Base-by-base conservation (phyloP, 2,329 filamentous ascomycete genomes). In the Cadophora malorum region DNA sequence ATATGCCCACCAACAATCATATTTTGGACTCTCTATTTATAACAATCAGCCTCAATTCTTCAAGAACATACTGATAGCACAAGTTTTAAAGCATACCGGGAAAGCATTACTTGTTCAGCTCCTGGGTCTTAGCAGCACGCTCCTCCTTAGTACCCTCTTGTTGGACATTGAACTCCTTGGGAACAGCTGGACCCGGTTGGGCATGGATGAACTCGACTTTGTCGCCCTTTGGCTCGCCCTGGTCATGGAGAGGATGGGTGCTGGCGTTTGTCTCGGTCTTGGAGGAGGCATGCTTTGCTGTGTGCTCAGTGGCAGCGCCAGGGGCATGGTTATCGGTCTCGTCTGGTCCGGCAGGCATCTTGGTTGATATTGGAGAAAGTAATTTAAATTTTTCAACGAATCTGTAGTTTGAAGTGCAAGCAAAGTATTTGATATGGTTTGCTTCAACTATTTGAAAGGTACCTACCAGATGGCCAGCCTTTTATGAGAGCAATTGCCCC, bases 101-200 rank as follows among this genome's bases (percentile, higher is more conserved):
- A 63, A 69, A 64, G 63, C 38, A 70, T 73, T 77, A 81, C 74
- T 90, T 88, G 82, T 92, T 92, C 78, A 93, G 74, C 75, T 86
- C 87, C 77, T 88, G 81, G 69, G 88, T 88, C 78, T 87, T 89
- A 14, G 85, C 88, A 75, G 84, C 81, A 64, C 90, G 85, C 75
- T 93, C 90, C 77, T 91, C 90, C 79, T 90, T 91, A 67, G 85
- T 87, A 19, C 87, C 88, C 80, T 90, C 86, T 77, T 85, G 77
- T 62, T 84, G 77, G 41, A 79, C 79, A 19, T 83, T 83, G 80
- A 88, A 83, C 69, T 84, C 81, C 70, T 86, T 79, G 21, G 85
- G 81, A 31, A 88, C 74, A 33, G 81, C 87, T 19, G 88, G 88
- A 41, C 88, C 88, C 14, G 87, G 88, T 63, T 85, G 80, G 21